These are phyloP conservation scores for Wallacemonas collosoma DNA, from an alignment of 208 protist species.

Conservation along the genomic window DNA sequence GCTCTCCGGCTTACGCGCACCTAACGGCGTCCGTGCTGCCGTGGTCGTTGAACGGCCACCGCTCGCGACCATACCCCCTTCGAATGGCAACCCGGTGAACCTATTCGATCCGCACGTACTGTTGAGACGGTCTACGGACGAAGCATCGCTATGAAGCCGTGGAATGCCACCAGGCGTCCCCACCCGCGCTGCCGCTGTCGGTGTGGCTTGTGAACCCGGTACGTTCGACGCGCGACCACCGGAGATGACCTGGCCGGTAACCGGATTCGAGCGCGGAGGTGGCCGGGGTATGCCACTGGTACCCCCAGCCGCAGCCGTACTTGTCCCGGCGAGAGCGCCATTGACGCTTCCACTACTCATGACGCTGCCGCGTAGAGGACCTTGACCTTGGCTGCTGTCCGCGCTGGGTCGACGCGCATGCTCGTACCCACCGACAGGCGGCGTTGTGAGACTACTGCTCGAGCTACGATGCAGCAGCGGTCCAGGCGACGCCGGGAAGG, in stretches of 20 bases:
- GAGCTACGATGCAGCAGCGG: background rate
- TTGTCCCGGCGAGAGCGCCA: background rate
- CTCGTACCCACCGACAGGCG: background rate
- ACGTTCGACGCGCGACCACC: background rate
- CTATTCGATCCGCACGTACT: background rate
- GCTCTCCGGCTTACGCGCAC: background rate
- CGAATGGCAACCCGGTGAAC: background rate
- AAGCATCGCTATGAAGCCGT: background rate
- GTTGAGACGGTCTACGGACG: background rate
- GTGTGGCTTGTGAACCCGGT: too few species aligned
- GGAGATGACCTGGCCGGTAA: slow-evolving; percentile 13
- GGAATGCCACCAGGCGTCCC: background rate
- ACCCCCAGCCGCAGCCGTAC: background rate
- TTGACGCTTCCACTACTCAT: background rate
- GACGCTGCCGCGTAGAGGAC: background rate
- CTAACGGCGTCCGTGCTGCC: background rate
- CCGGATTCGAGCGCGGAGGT: slow-evolving; percentile 8
- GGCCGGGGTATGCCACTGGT: slow-evolving; percentile 1
- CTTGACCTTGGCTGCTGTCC: background rate
- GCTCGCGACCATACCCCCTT: background rate
- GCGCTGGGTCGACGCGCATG: background rate
- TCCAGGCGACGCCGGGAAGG: background rate
- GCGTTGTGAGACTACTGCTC: slow-evolving; percentile 1
- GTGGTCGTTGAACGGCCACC: background rate
- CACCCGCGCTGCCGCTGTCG: background rate